Conservation (phyloP, 2,329 filamentous ascomycete genomes). For the Cladosporium austrohemisphaericum region DNA sequence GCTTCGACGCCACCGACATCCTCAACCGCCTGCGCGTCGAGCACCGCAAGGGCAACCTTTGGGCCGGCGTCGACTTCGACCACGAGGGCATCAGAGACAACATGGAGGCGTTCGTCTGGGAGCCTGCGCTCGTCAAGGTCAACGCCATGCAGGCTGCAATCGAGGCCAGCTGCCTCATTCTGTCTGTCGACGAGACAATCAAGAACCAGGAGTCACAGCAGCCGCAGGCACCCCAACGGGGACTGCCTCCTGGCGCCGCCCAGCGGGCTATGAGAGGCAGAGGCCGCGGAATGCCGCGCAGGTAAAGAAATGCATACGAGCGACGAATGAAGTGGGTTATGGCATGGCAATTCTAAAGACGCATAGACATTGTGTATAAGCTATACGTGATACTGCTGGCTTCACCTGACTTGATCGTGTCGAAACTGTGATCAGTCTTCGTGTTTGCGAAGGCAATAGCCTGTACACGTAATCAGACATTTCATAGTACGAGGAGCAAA, state of each 20-base stretch:
- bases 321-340: slow-evolving; percentile 5
- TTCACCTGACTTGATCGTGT: not conserved
- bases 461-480: too few relatives aligned
- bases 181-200: slow-evolving; percentile 97
- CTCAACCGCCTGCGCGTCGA: slow-evolving; percentile 94
- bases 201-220: slow-evolving; percentile 87
- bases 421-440: too few relatives aligned
- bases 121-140: slow-evolving; percentile 91
- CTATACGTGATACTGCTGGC: slow-evolving; percentile 7
- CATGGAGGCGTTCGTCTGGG: slow-evolving; percentile 95
- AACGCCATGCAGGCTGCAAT: slow-evolving; percentile 96
- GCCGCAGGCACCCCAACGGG: slow-evolving; percentile 74
- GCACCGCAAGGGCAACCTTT: slow-evolving; percentile 86
- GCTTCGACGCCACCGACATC: slow-evolving; percentile 97
- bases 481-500: too few relatives aligned
- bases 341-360: slow-evolving; percentile 8
- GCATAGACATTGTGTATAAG: slow-evolving; percentile 13
- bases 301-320: slow-evolving; percentile 43
- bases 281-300: slow-evolving; percentile 83
- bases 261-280: slow-evolving; percentile 83
- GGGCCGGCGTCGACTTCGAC: slow-evolving; percentile 94
- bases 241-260: slow-evolving; percentile 63
- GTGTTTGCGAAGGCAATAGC: too few relatives aligned
- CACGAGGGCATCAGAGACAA: slow-evolving; percentile 92
- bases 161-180: slow-evolving; percentile 90